A percentile compares a stretch with the other conserved stretches of the same genome.
Evolutionary conservation across 225 moss, liverwort and hornwort genomes (phyloP).

Genomic region (Rhytidiadelphus loreus): DNA sequence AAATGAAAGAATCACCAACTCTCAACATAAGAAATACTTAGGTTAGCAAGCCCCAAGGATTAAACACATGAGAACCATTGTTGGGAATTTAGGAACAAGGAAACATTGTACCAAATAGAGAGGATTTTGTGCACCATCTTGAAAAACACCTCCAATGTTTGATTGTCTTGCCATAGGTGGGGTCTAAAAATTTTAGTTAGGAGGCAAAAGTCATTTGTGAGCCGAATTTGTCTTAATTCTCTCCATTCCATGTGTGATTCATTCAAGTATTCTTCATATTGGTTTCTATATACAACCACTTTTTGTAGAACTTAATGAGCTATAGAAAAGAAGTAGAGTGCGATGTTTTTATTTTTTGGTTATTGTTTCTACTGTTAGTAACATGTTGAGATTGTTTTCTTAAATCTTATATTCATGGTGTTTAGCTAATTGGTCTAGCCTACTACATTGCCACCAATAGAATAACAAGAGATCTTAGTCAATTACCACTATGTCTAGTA

Average conservation of each 20-base stretch:
- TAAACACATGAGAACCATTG: rapidly evolving
- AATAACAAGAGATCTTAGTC: rapidly evolving
- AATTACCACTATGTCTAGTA: rapidly evolving
- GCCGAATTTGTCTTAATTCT: background rate
- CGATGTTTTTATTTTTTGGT: background rate
- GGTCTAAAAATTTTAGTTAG: rapidly evolving
- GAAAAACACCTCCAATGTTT: rapidly evolving
- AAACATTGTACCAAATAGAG: rapidly evolving
- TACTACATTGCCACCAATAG: rapidly evolving
- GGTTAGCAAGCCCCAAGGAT: rapidly evolving
- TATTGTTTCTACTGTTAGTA: rapidly evolving
- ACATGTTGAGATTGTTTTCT: rapidly evolving
- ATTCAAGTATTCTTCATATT: rapidly evolving
- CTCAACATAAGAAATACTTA: rapidly evolving
- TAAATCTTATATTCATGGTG: background rate
- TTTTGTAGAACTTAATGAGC: background rate
- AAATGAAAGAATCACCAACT: background rate
- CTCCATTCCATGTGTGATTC: rapidly evolving
- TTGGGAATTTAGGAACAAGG: background rate
- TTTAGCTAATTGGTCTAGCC: background rate
- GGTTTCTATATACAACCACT: rapidly evolving
- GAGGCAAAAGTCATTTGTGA: background rate
- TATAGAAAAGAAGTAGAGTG: rapidly evolving
- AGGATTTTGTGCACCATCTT: background rate
- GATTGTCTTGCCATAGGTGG: background rate